Base-by-base conservation (phyloP, 768 basidiomycete species). In the Phylloporus sp. region DNA sequence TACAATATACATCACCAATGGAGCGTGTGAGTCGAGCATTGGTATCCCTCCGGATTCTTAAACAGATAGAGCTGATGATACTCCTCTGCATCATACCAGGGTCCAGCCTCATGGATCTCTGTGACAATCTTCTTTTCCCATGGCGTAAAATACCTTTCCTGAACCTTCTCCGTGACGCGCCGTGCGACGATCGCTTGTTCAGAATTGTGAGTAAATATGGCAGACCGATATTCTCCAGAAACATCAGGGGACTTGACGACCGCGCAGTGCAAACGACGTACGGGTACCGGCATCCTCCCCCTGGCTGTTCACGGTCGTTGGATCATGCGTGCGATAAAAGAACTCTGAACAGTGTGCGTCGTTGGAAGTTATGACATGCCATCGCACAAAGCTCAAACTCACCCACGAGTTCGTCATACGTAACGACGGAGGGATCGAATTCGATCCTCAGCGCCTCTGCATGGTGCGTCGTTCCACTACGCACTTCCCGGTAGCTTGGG, bases 311-410 rank as follows among this genome's bases (percentile, higher is more conserved):
- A 75, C 59, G 0, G 89, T 88, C 33, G 92, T 95, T 4, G 94
- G 90, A 55, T 96, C 93, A 58, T 97, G 94, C 0, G 89, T 90
- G 37, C 95, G 79, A 66, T 92, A 95, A 69, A 95, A 95, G 73
- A 93, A 94, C 67, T 95, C 91, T 84, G 64, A 10, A 31, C 82
- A 62, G n/a, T 24, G 32, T 1, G 26, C 29, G 4, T 44, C 42
- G n/a, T n/a, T n/a, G n/a, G n/a, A n/a, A n/a, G n/a, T n/a, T n/a
- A n/a, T n/a, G n/a, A n/a, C n/a, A n/a, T 26, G 9, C 44, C 5
- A 7, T 20, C 20, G 6, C 13, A n/a, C 24, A 23, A 4, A 77
- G 6, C 13, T 15, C 24, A 23, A 4, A 77, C 86, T 54, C 62
- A 84, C 88, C 88, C 27, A 94, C 90, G 27, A 97, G 81, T 62